Base-by-base conservation (phyloP, 2,329 filamentous ascomycete species). In the Aspergillus pseudoglaucus region DNA sequence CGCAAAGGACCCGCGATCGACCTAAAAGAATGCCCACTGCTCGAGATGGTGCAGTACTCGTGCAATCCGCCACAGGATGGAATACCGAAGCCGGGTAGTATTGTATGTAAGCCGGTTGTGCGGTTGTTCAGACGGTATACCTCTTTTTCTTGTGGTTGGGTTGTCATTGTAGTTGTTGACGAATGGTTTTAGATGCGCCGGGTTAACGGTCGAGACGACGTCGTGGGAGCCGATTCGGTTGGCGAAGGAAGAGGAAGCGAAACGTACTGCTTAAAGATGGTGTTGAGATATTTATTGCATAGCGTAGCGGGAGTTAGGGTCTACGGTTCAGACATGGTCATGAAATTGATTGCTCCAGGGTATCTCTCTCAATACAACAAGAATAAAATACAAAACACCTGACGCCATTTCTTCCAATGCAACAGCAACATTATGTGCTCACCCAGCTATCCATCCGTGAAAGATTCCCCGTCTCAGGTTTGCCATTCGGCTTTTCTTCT, bases 11-110 rank as follows among this genome's bases (percentile, higher is more conserved):
- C 59, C 22, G 66, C 72, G 14, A 66, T 81, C 50, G 68, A 78
- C 27, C 69, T 84, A 5, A 62, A 69, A 46, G 67, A 78, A 44
- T 85, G 82, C 62, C 65, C 74, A 48, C 65, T 84, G 37, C 70
- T 79, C 55, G 79, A 84, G 61, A 64, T 85, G 64, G 67, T 80
- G 42, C 82, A 85, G 66, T 84, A 83, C 60, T 75, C 75, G 22
- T 85, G 82, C 65, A 75, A 81, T 59, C 66, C 81, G 8, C 68
- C 74, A 7, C 64, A 70, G 32, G 67, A 72, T 45, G 63, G 61
- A 40, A 65, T 71, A 30, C 68, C 65, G 15, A 59, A 62, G 44
- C 68, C 72, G 3, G 65, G 69, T 2, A 65, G 78, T 22, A 62
- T 78, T n/a, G 62, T 62, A 4, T 84, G 81, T 58, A 68, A 75